These are phyloP conservation scores for Phaffomyces thermotolerans DNA, from an alignment of 805 yeast genomes.

Conservation along the genomic window DNA sequence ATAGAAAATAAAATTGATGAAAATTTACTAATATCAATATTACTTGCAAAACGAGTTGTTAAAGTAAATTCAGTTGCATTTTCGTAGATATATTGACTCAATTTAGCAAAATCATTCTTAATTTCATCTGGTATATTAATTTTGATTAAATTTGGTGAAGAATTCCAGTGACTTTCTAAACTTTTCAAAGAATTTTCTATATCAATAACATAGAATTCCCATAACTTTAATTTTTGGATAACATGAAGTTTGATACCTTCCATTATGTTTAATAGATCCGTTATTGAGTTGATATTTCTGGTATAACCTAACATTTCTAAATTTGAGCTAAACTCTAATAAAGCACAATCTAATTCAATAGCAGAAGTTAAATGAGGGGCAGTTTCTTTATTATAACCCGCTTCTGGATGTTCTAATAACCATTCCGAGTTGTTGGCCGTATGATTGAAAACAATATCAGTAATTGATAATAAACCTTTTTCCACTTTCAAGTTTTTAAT, in stretches of 20 bases:
- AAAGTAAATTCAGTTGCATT: constrained; percentile 34
- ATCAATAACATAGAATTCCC: constrained; percentile 85
- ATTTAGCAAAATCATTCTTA: constrained; percentile 29
- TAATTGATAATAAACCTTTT: constrained; percentile 63
- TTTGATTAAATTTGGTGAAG: constrained; percentile 13
- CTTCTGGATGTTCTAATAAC: constrained; percentile 82
- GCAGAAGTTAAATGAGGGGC: constrained; percentile 88
- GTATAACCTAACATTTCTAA: constrained; percentile 59
- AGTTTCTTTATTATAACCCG: constrained; percentile 78
- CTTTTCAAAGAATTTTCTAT: constrained; percentile 35
- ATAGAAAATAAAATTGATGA: constrained; percentile 42
- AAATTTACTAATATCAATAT: constrained; percentile 42
- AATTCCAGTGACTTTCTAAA: constrained; percentile 32
- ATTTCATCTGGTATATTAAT: constrained; percentile 42
- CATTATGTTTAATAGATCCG: constrained; percentile 55
- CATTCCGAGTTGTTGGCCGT: constrained; percentile 88
- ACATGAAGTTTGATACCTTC: constrained; percentile 67
- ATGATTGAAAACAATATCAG: constrained; percentile 92
- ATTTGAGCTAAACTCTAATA: constrained; percentile 55
- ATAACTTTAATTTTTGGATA: constrained; percentile 55
- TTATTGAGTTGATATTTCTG: constrained; percentile 38
- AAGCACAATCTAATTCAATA: constrained; percentile 68
- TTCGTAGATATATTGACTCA: constrained; percentile 43
- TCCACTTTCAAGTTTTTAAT: constrained; percentile 43
- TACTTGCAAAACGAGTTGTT: constrained; percentile 44